Evolutionary conservation across 805 yeast species (phyloP).

Genomic region (Candida broadrunensis): DNA sequence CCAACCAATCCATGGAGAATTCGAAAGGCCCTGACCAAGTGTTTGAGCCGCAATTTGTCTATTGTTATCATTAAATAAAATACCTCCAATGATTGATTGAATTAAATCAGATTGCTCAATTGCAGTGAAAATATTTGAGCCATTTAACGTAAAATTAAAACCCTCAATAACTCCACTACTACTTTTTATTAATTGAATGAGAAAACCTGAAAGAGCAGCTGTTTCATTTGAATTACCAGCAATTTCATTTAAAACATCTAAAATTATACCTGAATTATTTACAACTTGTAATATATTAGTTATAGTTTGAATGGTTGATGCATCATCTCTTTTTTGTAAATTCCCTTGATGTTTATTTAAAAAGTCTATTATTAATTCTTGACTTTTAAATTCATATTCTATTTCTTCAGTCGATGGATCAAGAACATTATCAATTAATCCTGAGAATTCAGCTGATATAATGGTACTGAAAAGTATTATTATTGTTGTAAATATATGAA

Average conservation of each 20-base stretch:
- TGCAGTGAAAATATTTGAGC: constrained; percentile 15
- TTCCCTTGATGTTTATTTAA: not conserved
- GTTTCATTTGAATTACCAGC: not conserved
- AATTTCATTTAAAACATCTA: constrained; percentile 18
- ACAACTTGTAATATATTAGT: constrained; percentile 14
- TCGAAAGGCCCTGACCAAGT: constrained; percentile 21
- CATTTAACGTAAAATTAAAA: constrained; percentile 20
- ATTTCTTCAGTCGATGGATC: not conserved
- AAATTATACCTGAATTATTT: constrained; percentile 22
- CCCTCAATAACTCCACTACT: constrained; percentile 2
- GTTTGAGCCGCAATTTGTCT: constrained; percentile 20
- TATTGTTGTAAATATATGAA: not conserved
- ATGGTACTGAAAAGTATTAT: not conserved
- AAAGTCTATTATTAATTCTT: constrained; percentile 1
- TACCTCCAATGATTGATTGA: constrained; percentile 17
- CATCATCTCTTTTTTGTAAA: constrained; percentile 2
- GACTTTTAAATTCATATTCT: not conserved
- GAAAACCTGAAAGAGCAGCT: not conserved
- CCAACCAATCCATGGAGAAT: constrained; percentile 22
- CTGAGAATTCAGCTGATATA: not conserved
- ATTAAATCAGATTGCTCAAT: constrained; percentile 27
- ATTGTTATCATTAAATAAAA: constrained; percentile 29
- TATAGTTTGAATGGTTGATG: not conserved
- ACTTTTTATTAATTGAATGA: not conserved
- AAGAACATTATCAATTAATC: not conserved